These are phyloP conservation scores for Candida anglica DNA, from an alignment of 805 yeast species.

Conservation along the genomic window DNA sequence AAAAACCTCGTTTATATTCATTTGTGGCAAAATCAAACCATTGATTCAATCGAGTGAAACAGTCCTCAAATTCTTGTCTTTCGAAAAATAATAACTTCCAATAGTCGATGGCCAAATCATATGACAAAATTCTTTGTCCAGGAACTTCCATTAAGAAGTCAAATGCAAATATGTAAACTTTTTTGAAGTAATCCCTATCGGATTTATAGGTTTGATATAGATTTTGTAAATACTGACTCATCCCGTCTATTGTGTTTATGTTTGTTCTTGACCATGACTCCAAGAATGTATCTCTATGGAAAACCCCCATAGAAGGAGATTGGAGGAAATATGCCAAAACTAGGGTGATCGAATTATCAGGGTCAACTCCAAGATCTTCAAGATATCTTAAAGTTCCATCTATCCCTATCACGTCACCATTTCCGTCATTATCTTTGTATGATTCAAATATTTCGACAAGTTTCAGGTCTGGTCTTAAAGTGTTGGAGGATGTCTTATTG, in stretches of 20 bases:
- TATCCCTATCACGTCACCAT: conserved; percentile 50
- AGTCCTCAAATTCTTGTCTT: conserved; percentile 4
- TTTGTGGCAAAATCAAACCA: conserved; percentile 58
- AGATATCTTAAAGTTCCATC: conserved; percentile 76
- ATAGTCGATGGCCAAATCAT: conserved; percentile 65
- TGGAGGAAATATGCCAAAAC: conserved; percentile 67
- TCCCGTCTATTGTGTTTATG: conserved; percentile 32
- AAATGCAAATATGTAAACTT: conserved; percentile 71
- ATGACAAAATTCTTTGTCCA: conserved; percentile 47
- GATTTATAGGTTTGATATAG: conserved; percentile 10
- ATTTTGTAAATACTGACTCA: conserved; percentile 33
- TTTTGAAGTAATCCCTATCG: conserved; percentile 43
- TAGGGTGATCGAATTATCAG: conserved; percentile 72
- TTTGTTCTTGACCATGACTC: conserved; percentile 50
- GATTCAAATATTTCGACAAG: conserved; percentile 29
- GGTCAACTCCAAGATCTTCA: conserved; percentile 60
- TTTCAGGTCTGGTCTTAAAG: conserved; percentile 9
- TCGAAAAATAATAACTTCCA: conserved; percentile 64
- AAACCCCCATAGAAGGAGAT: conserved; percentile 64
- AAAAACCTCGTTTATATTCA: conserved; percentile 45
- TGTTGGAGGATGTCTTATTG: conserved; percentile 1
- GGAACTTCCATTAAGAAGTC: conserved; percentile 58
- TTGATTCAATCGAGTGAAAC: conserved; percentile 32
- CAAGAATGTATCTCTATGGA: conserved; percentile 47
- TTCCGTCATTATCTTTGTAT: conserved; percentile 22